Evolutionary conservation across 2,329 filamentous ascomycete species (phyloP).

Genomic region (Verticillium dahliae): DNA sequence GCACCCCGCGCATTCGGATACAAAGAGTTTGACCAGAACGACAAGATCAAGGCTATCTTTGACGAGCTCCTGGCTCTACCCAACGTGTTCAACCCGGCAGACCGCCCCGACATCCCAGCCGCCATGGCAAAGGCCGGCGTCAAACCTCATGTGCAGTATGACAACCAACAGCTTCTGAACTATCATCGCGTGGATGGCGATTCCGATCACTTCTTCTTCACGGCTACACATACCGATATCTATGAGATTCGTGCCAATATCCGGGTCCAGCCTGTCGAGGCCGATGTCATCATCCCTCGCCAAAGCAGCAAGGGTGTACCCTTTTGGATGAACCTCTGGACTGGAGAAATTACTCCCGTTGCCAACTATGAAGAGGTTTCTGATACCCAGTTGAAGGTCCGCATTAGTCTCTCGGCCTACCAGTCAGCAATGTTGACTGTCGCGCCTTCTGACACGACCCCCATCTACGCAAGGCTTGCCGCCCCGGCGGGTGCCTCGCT

Average conservation of each 20-base stretch:
- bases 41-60: conserved; percentile 4
- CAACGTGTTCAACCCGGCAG: conserved; percentile 3
- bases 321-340: conserved; percentile 7
- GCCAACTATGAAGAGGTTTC: conserved; percentile 6
- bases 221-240: conserved; percentile 4
- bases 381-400: conserved; percentile 7
- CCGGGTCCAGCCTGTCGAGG: conserved; percentile 1
- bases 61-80: conserved; percentile 4
- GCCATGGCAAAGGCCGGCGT: conserved; percentile 2
- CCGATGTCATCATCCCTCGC: conserved; percentile 6
- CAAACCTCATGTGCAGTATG: conserved; percentile 4
- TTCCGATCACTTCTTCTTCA: conserved; percentile 7
- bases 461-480: conserved; percentile 1
- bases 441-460: conserved; percentile 1
- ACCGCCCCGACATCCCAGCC: conserved; percentile 3
- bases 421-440: conserved; percentile 6
- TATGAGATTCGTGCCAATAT: conserved; percentile 6
- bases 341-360: conserved; percentile 4
- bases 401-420: conserved; percentile 5
- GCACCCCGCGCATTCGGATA: neutral
- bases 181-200: conserved; percentile 8
- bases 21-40: conserved; percentile 2
- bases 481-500: neutral
- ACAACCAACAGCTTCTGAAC: conserved; percentile 6
- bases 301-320: conserved; percentile 3